Percentiles rank a stretch among this genome's conserved stretches.
These are phyloP conservation scores for Fusarium sororula DNA, from an alignment of 2,329 filamentous ascomycete genomes.

Conservation along the genomic window DNA sequence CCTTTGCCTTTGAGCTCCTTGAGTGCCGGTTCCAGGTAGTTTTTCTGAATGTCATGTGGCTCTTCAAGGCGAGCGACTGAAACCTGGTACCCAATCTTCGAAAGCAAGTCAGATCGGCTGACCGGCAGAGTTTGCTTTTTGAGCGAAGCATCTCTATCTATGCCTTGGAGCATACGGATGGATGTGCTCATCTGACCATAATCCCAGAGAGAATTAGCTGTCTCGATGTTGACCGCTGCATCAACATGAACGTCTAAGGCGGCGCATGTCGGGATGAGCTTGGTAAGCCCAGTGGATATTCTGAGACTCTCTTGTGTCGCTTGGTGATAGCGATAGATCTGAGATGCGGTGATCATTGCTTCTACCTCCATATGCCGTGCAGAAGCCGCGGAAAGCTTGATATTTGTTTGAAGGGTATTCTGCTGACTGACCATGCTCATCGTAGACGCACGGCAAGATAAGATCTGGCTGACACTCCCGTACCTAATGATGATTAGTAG, in stretches of 20 bases:
- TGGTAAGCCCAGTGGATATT: conserved; percentile 82
- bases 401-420: conserved; percentile 66
- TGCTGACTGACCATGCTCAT: conserved; percentile 82
- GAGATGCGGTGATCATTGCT: conserved; percentile 78
- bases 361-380: conserved; percentile 78
- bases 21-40: conserved; percentile 86
- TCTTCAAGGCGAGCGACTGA: conserved; percentile 92
- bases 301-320: conserved; percentile 88
- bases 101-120: conserved; percentile 80
- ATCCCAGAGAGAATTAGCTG: conserved; percentile 92
- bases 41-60: conserved; percentile 86
- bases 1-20: conserved; percentile 77
- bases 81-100: conserved; percentile 87
- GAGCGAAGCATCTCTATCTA: conserved; percentile 68
- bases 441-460: conserved; percentile 84
- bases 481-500: conserved; percentile 59
- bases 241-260: conserved; percentile 79
- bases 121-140: conserved; percentile 76
- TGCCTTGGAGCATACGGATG: conserved; percentile 84
- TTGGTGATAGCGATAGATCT: conserved; percentile 80
- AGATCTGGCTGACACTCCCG: conserved; percentile 79
- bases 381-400: conserved; percentile 69
- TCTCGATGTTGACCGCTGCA: conserved; percentile 80
- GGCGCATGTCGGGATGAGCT: conserved; percentile 75
- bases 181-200: conserved; percentile 90